phyloP scores from a whole-genome alignment of 139 green algal species.

The Chlamydomonas eustigma region DNA sequence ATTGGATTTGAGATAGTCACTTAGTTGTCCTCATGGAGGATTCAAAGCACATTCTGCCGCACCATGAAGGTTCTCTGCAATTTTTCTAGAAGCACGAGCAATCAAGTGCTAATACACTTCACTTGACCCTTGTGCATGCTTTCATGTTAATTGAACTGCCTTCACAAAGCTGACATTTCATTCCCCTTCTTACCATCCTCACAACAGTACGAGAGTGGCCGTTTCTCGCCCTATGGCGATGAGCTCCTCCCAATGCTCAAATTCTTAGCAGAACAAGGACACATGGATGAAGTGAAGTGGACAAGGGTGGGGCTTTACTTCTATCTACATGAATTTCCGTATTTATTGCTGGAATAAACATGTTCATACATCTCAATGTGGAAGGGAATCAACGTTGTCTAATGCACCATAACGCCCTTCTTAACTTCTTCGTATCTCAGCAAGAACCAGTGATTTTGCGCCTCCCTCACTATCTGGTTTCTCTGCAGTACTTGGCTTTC shows the following conservation, averaged over 20 bases:
- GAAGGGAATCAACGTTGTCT: too few species aligned
- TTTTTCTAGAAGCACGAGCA: conserved; percentile 53
- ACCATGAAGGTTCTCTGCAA: too few species aligned
- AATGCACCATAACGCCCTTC: too few species aligned
- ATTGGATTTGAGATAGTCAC: conserved; percentile 45
- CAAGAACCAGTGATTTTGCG: too few species aligned
- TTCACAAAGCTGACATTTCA: not conserved
- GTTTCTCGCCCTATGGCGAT: conserved; percentile 46
- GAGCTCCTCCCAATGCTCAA: conserved; percentile 40
- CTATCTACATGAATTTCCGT: too few species aligned
- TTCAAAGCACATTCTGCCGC: conserved; percentile 33
- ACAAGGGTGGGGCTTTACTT: not conserved
- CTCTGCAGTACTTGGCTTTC: conserved; percentile 13
- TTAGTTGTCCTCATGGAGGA: not conserved
- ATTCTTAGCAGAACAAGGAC: conserved; percentile 28
- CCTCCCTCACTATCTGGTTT: not conserved
- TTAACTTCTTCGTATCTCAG: too few species aligned
- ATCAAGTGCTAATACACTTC: conserved; percentile 31
- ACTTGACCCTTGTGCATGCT: too few species aligned
- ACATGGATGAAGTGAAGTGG: conserved; percentile 16
- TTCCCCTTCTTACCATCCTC: not conserved
- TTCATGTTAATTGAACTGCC: not conserved
- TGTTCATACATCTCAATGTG: too few species aligned
- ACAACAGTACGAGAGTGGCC: conserved; percentile 30
- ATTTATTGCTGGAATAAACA: too few species aligned